Evolutionary conservation across 148 eudicot genomes (phyloP), one percentile per base, ranked within the genome.

Genomic region (Fagopyrum esculentum): DNA sequence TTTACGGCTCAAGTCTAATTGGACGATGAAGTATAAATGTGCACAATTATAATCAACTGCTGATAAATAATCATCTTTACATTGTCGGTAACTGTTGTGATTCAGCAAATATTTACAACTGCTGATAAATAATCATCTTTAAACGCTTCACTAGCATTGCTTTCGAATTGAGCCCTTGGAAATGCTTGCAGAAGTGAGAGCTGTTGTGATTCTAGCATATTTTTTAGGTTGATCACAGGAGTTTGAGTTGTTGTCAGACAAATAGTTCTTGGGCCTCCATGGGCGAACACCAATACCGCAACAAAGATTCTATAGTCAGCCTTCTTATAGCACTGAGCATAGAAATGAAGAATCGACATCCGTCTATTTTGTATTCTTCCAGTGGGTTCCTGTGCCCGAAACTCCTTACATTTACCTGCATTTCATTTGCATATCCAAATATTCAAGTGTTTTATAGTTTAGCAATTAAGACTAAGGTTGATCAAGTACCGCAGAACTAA

Each of bases 321-420:
- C 98, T 90, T 80, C 97, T 86, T 17, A 87, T 89, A 75, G 94
- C 97, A 81, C 98, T 92, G 73, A 92, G 93, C 99, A 95, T 92
- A 6, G 99, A 95, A 60, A 95, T 95, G 84, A 95, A 95, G 77
- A 95, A 95, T 55, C 97, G 83, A 84, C 98, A 95, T 43, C 99
- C 99, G 75, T 95, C 99, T 63, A 95, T 95, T 82, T 95, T 95
- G 83, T 95, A 95, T 73, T 92, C 99, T 81, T 95, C 99, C 3
- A 95, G 89, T 35, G 99, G 99, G 81, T 92, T 89, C 75, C 98
- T 92, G 78, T 95, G 97, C 77, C 99, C 98, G 76, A 95, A 95
- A 83, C 94, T 89, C 83, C 99, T 86, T 77, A 95, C 98, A 78
- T 92, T 95, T 66, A 92, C 99, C 99, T 95, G 88, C 75, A 83